These are phyloP conservation scores for Saccharomyces hybrid DNA, from an alignment of 1,139 yeast species.

Conservation along the genomic window DNA sequence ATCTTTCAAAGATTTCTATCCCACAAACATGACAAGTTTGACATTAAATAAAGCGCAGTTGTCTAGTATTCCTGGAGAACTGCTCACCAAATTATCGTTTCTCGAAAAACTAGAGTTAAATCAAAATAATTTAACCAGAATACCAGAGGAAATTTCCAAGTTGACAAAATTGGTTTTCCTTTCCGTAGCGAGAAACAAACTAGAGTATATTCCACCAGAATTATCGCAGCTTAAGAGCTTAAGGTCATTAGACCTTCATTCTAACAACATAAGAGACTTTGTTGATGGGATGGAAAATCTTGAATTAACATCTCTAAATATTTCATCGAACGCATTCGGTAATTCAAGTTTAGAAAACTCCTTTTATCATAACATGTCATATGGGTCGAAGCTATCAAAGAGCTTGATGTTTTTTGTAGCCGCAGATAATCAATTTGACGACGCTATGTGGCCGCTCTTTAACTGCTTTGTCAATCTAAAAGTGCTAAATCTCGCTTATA, in stretches of 20 bases:
- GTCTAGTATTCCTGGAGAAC: slow-evolving; percentile 59
- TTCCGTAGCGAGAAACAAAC: slow-evolving; percentile 67
- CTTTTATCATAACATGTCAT: slow-evolving; percentile 19
- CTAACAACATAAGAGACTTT: slow-evolving; percentile 68
- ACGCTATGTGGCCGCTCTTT: slow-evolving; percentile 66
- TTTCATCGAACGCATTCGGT: slow-evolving; percentile 69
- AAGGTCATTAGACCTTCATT: slow-evolving; percentile 70
- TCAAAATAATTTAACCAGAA: slow-evolving; percentile 69
- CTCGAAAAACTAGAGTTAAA: slow-evolving; percentile 72
- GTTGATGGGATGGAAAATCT: slow-evolving; percentile 66
- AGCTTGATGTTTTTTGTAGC: slow-evolving; percentile 52
- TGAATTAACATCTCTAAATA: slow-evolving; percentile 53
- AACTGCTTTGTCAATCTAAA: slow-evolving; percentile 53
- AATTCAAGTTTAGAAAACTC: slow-evolving; percentile 22
- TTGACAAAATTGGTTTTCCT: slow-evolving; percentile 55
- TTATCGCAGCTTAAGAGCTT: slow-evolving; percentile 56
- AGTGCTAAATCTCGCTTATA: slow-evolving; percentile 70
- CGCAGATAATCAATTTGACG: slow-evolving; percentile 79
- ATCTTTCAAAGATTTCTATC: slow-evolving; percentile 48
- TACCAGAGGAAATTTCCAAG: slow-evolving; percentile 63
- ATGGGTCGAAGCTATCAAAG: slow-evolving; percentile 38
- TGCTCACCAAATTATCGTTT: slow-evolving; percentile 54
- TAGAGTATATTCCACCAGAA: slow-evolving; percentile 63
- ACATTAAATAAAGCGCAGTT: slow-evolving; percentile 78
- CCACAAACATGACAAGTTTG: slow-evolving; percentile 58